phyloP scores from a whole-genome alignment of 768 basidiomycete species.

The Pisolithus sp. region DNA sequence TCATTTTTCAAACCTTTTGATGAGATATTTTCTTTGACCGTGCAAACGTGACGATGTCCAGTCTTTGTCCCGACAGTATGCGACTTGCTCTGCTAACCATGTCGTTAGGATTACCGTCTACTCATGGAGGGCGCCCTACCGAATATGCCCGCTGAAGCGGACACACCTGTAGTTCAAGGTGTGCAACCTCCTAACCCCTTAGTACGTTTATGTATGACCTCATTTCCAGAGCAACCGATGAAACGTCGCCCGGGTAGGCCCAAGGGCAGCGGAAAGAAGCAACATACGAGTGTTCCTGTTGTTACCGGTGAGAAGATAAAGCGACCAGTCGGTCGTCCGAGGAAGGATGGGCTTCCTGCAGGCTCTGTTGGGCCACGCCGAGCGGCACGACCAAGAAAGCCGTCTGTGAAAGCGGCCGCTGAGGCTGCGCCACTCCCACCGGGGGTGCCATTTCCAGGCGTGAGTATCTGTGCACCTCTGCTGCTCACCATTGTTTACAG shows the following conservation, averaged over 20 bases:
- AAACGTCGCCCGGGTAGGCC: slow-evolving; percentile 75
- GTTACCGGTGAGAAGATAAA: slow-evolving; percentile 51
- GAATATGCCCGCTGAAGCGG: slow-evolving; percentile 21
- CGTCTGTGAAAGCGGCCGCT: slow-evolving; percentile 23
- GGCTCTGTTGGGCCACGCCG: slow-evolving; percentile 53
- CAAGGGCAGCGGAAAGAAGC: slow-evolving; percentile 76
- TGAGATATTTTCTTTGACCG: slow-evolving; percentile 17
- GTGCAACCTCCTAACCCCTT: neutral
- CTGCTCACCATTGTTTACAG: neutral
- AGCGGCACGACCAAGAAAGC: slow-evolving; percentile 36
- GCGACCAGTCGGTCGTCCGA: slow-evolving; percentile 72
- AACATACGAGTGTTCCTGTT: slow-evolving; percentile 32
- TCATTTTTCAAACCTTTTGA: slow-evolving; percentile 28
- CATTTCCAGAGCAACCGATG: slow-evolving; percentile 23
- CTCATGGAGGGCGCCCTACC: slow-evolving; percentile 23
- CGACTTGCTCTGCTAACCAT: slow-evolving; percentile 17
- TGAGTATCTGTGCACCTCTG: slow-evolving; percentile 8
- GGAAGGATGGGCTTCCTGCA: slow-evolving; percentile 77
- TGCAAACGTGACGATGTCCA: slow-evolving; percentile 11
- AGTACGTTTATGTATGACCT: slow-evolving; percentile 5
- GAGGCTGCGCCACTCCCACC: slow-evolving; percentile 19
- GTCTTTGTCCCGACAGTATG: slow-evolving; percentile 6
- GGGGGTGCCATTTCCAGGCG: slow-evolving; percentile 27
- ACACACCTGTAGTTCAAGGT: slow-evolving; percentile 24
- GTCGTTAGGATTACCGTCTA: slow-evolving; percentile 11